Evolutionary conservation across 1,284 basidiomycete genomes (phyloP), one percentile per base, ranked within the genome.

Genomic region (Trichosporon inkin): DNA sequence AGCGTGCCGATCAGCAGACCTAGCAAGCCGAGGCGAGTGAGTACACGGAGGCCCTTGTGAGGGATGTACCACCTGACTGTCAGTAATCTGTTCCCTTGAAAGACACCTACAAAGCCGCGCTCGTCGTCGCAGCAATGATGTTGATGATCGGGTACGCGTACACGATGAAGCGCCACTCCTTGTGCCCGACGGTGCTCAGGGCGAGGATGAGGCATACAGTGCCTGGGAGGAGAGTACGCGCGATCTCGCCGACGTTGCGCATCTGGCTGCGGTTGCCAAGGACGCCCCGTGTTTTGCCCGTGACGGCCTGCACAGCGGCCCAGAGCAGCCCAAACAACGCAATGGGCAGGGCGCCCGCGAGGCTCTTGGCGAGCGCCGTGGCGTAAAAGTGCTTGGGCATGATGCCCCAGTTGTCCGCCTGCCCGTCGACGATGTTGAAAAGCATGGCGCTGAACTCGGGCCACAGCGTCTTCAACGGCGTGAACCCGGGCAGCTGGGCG

Each of bases 161-260:
- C 6, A 93, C 83, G 62, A 97, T 82, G 76, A 99, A 99, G 4
- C 95, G 84, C 94, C 95, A 98, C 78, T 99, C 96, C 72, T 83
- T 78, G 64, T 34, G 58, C 0, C 84, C 87, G 0, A 98, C 80
- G 17, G 75, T 79, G 70, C 90, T 93, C 69, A 99, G 84, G 0
- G 87, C 74, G 0, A 67, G 76, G 0, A 94, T 71, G 70, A 91
- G 89, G 0, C 74, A 65, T 0, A 86, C 28, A 0, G 83, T 77
- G 0, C 87, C 84, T 11, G 83, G 53, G 3, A 66, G 69, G 17
- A 73, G 68, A 6, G 64, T 20, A 20, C 60, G 54, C 36, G 60
- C 13, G 4, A 71, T 38, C 17, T 67, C 64, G 28, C 60, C 57
- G 10, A 64, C 63, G 3, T 36, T 35, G 14, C 63, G 60, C n/a